Evolutionary conservation across 163 green algal genomes (phyloP), one percentile per base, ranked within the genome.

Genomic region (Chlamydomonas reinhardtii): DNA sequence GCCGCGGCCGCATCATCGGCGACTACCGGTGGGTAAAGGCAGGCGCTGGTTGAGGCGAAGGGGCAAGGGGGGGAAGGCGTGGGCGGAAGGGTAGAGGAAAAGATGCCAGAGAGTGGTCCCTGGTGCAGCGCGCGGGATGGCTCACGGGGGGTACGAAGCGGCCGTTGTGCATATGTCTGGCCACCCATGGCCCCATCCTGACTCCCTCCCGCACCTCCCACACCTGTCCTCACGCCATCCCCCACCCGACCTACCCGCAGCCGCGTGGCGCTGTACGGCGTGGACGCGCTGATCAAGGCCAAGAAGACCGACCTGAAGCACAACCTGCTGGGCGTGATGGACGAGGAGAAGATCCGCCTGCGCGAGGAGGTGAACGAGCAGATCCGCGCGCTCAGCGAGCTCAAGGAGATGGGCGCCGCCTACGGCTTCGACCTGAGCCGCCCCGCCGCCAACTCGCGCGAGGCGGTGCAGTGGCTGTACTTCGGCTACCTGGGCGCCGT

Each of bases 1-100:
- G 94, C 75, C 93, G 94, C 39, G 94, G 94, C 31, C 93, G 94
- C 82, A 96, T 97, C 85, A 96, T 97, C 83, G 94, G 94, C 39
- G 94, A 97, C 91, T 97, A 97, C 89, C 66, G 93, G 74, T 84
- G 85, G 24, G 76, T 9, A n/a, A n/a, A n/a, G n/a, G n/a, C n/a
- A n/a, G n/a, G n/a, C 34, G 48, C 39, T 48, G 39, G 5, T 48
- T 48, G 39, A 8, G 22, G 39, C 31, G 31, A 34, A 5, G 69
- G 15, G 84, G 19, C 59, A 15, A 15, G 62, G 25, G 22, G 62
- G 8, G 27, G 4, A 69, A 32, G 62, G 27, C 17, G 27, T 73
- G 5, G 20, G 6, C 61, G 61, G 61, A 15, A n/a, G 8, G 19
- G 48, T 6, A 54, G 43, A n/a, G n/a, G n/a, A n/a, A n/a, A n/a